These are phyloP conservation scores for Elymus sibiricus DNA, from an alignment of 176 grass and related monocot genomes.

Conservation along the genomic window DNA sequence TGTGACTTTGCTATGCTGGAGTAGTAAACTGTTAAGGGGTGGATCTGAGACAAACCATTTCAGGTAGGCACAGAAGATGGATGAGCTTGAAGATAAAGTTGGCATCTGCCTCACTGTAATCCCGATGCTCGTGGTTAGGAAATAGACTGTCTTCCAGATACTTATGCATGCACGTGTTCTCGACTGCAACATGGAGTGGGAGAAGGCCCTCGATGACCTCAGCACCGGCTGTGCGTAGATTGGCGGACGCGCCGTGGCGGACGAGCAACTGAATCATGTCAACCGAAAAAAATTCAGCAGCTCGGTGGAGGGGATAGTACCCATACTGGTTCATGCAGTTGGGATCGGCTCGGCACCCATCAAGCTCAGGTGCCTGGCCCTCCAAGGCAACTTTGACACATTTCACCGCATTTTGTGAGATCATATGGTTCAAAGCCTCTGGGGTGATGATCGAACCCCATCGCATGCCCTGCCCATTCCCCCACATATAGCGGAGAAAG, in stretches of 20 bases:
- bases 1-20: neutral
- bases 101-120: neutral
- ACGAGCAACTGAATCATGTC: constrained; percentile 32
- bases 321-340: constrained; percentile 26
- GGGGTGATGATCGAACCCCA: neutral
- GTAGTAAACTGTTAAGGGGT: neutral
- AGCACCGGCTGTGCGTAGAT: constrained; percentile 11
- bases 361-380: constrained; percentile 1
- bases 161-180: constrained; percentile 30
- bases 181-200: constrained; percentile 26
- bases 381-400: constrained; percentile 1
- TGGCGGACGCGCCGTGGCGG: neutral
- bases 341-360: neutral
- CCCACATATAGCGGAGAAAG: neutral
- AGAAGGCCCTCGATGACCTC: constrained; percentile 20
- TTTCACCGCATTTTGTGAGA: neutral
- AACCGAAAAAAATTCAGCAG: constrained; percentile 22
- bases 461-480: neutral
- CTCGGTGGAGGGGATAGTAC: constrained; percentile 19
- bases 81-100: constrained; percentile 17
- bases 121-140: neutral
- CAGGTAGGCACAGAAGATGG: neutral
- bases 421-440: neutral
- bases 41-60: constrained; percentile 7
- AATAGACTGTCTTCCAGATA: constrained; percentile 22